phyloP scores from a whole-genome alignment of 441 rosid species.

The Pelargonium citronellum region DNA sequence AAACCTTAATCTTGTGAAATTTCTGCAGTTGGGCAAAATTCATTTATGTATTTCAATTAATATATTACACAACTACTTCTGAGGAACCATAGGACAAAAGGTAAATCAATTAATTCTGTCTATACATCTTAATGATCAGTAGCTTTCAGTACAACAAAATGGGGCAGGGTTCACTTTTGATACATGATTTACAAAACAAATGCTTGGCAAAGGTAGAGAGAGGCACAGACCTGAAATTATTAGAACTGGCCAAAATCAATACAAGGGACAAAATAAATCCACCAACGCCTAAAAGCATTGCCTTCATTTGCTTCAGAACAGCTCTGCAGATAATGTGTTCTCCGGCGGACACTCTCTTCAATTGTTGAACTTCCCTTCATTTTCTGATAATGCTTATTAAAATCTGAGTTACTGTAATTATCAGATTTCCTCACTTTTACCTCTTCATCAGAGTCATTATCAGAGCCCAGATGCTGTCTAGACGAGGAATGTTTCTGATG shows the following conservation, averaged over 20 bases:
- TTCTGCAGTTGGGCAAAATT: too few species aligned
- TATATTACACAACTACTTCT: too few species aligned
- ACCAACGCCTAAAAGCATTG: slow-evolving; percentile 74
- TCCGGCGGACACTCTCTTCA: slow-evolving; percentile 83
- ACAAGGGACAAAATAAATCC: neutral
- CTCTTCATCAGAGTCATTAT: slow-evolving; percentile 33
- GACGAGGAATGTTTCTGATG: slow-evolving; percentile 41
- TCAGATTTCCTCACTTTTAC: slow-evolving; percentile 24
- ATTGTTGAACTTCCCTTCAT: slow-evolving; percentile 83
- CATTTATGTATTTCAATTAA: too few species aligned
- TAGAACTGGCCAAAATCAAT: neutral
- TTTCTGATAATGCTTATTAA: slow-evolving; percentile 31
- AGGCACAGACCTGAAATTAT: neutral
- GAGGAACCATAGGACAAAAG: too few species aligned
- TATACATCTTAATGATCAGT: too few species aligned
- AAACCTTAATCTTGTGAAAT: too few species aligned
- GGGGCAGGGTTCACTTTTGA: too few species aligned
- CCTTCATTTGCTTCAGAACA: slow-evolving; percentile 52
- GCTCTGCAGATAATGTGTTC: slow-evolving; percentile 67
- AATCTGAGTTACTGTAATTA: slow-evolving; percentile 24
- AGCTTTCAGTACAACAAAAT: too few species aligned
- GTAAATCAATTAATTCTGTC: too few species aligned
- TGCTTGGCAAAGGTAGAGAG: neutral
- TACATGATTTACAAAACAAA: neutral
- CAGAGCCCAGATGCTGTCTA: slow-evolving; percentile 32